Base-by-base conservation (phyloP, 1,284 basidiomycete genomes). In the Pseudozyma thailandica region DNA sequence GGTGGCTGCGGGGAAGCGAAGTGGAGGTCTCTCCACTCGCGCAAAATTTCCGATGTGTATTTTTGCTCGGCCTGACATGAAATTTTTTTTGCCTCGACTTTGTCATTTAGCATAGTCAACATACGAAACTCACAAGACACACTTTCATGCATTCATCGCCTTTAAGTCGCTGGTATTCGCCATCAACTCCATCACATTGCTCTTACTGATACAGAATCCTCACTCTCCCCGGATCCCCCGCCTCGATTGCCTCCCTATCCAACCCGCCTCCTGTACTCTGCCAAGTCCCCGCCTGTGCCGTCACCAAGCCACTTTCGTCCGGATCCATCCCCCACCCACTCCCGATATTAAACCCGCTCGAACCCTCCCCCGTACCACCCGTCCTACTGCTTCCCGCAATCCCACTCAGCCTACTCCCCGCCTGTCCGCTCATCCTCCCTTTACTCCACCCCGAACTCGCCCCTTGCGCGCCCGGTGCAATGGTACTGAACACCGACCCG, bases 401-500 rank as follows among this genome's bases (percentile, higher is more conserved):
- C 1, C 49, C 57, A 30, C 58, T 61, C 42, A 50, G 16, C 35
- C 42, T 42, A 30, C 52, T 51, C 39, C 3, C 50, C 39, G 2
- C 43, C 57, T n/a, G n/a, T n/a, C n/a, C n/a, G n/a, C n/a, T n/a
- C n/a, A n/a, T n/a, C n/a, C n/a, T 15, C 43, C 59, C 13, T 48
- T 63, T 61, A 55, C 64, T 68, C 70, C 70, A 72, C 0, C 70
- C 70, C 2, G 63, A 68, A 37, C 70, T 68, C 21, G 59, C 53
- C 0, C 61, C 68, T 1, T 30, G 48, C 15, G 28, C 47, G 5
- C 47, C 61, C 8, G 23, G 39, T 23, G 27, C 35, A 3, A 30
- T 44, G 2, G 48, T 38, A 10, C 45, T 44, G 21, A 53, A 35
- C 51, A 41, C 52, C 25, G 31, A 47, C 15, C 27, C 59, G 6